Evolutionary conservation across 257 asterid species (phyloP).

Genomic region (Haberlea rhodopensis): DNA sequence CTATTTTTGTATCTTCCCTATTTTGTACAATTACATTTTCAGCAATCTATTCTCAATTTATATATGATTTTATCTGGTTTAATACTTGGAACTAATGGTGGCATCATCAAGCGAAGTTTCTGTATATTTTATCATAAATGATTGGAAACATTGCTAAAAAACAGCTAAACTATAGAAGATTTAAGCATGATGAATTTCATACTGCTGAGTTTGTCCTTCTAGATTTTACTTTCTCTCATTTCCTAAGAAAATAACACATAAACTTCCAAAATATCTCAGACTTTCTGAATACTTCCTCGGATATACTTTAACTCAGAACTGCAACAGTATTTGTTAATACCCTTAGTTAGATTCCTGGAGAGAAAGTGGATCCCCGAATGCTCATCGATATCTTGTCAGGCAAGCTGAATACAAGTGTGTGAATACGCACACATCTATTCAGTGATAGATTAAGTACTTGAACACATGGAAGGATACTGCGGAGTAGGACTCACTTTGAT

Average conservation of each 20-base stretch:
- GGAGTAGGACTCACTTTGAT: neutral
- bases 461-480: no score
- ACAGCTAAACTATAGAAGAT: neutral
- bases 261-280: neutral
- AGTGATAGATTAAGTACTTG: no score
- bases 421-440: no score
- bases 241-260: neutral
- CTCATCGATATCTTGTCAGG: no score
- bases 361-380: no score
- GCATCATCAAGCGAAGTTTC: no score
- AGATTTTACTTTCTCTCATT: neutral
- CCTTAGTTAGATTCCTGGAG: neutral
- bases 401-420: conserved; percentile 1
- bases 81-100: neutral
- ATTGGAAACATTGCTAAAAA: neutral
- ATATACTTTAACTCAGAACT: neutral
- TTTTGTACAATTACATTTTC: conserved; percentile 15
- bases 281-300: neutral
- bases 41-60: conserved; percentile 9
- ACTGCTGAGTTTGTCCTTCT: no score
- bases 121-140: no score
- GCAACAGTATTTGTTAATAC: neutral
- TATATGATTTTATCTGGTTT: neutral
- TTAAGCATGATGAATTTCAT: no score
- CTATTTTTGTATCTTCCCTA: conserved; percentile 8